Evolutionary conservation across 306 rosid genomes (phyloP), one percentile per base, ranked within the genome.

Genomic region (Lagenaria siceraria): DNA sequence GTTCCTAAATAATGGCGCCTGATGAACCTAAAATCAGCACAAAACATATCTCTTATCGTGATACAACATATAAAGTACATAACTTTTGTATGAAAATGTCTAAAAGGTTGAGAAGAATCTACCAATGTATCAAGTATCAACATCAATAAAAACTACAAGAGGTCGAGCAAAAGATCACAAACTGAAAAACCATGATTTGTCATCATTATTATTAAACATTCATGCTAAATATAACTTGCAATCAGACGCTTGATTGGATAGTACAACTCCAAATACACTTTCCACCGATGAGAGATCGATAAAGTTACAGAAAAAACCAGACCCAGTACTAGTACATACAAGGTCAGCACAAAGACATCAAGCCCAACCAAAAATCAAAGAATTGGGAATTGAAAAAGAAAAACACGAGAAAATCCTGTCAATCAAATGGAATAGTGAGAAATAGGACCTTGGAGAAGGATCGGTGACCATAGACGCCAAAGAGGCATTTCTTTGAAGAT

Each of bases 1-100:
- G 74, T 79, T 87, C 85, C 90, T 88, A 38, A 62, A 18, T 80
- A 80, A 74, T 9, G 79, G 61, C 49, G 63, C 81, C 79, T 66
- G 63, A 53, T 83, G 81, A 78, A 84, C 92, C 88, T 89, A 79
- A 78, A 80, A 82, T 73, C 21, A 55, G 55, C 72, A 76, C 11
- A 11, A 62, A 15, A 68, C 2, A 22, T 27, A 46, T 56, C 22
- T 53, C 17, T 60, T 58, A 49, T 22, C n/a, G 29, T 64, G 52
- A 10, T 18, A 70, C 55, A 42, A 69, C 65, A 75, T 13, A 59
- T 56, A 56, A 75, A 9, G 24, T 38, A 14, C 35, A 31, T 29
- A 38, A 4, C 8, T 38, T 38, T 4, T 35, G 65, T 12, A 52
- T 29, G 33, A 56, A 7, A 53, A 14, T 38, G 49, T 21, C 62